Percentiles rank a stretch among this genome's conserved stretches.
Conservation (phyloP, 1,284 basidiomycete genomes). For the Boletus coffeatus region DNA sequence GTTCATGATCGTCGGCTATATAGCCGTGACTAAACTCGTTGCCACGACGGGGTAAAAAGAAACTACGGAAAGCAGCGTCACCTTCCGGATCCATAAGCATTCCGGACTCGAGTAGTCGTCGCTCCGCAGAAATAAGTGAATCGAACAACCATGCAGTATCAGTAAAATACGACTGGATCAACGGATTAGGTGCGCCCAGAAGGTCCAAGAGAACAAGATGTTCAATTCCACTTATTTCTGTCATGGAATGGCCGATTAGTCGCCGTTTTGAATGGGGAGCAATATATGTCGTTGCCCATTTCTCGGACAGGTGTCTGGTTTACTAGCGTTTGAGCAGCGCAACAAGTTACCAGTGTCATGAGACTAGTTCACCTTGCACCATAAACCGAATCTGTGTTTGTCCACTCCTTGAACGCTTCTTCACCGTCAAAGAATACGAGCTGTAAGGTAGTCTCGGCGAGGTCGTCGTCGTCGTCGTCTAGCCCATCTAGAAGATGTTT, state of each 20-base stretch:
- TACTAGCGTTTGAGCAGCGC: constrained; percentile 3
- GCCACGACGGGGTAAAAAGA: constrained; percentile 50
- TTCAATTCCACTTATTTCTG: constrained; percentile 76
- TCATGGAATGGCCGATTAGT: constrained; percentile 45
- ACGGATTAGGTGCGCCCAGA: constrained; percentile 69
- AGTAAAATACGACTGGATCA: constrained; percentile 75
- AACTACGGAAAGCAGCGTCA: constrained; percentile 47
- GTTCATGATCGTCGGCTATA: constrained; percentile 93
- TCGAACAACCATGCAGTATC: constrained; percentile 92
- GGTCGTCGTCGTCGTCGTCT: constrained; percentile 60
- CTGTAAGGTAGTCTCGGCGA: constrained; percentile 82
- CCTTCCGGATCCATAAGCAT: constrained; percentile 40
- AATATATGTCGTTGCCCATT: constrained; percentile 73
- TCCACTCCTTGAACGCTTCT: constrained; percentile 93
- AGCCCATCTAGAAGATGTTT: constrained; percentile 48
- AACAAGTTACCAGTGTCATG: not conserved
- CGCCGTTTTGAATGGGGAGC: constrained; percentile 57
- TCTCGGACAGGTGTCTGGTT: constrained; percentile 74
- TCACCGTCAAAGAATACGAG: constrained; percentile 99
- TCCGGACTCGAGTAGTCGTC: constrained; percentile 56
- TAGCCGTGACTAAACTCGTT: constrained; percentile 45
- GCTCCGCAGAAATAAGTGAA: constrained; percentile 63
- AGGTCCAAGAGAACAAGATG: constrained; percentile 90
- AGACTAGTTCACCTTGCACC: constrained; percentile 65
- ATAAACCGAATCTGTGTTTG: constrained; percentile 87